Conservation (phyloP, 164 flowering plant genomes). For the Vitis amurensis region DNA sequence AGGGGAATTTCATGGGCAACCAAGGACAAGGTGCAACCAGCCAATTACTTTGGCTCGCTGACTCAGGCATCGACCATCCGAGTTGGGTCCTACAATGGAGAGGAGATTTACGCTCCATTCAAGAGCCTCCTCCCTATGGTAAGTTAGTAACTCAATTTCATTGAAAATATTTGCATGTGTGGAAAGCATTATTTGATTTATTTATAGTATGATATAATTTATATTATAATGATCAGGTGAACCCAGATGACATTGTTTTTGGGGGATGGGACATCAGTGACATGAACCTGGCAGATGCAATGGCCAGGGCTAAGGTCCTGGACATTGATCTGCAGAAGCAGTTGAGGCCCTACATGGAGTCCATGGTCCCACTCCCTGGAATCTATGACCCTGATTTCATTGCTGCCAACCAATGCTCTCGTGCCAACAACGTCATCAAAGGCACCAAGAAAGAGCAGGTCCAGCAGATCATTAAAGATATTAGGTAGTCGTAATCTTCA, state of each 20-base stretch:
- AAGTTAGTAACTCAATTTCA: background rate
- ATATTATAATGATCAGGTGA: conserved; percentile 51
- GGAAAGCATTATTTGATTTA: background rate
- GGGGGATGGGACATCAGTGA: conserved; percentile 99
- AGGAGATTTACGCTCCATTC: conserved; percentile 98
- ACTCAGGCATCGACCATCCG: conserved; percentile 93
- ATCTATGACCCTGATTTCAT: conserved; percentile 95
- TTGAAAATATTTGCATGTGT: background rate
- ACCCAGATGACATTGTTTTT: conserved; percentile 92
- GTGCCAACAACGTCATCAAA: conserved; percentile 86
- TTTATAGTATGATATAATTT: background rate
- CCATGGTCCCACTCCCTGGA: conserved; percentile 97
- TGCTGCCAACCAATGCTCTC: conserved; percentile 92
- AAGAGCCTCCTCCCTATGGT: conserved; percentile 99
- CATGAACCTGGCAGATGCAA: conserved; percentile 94
- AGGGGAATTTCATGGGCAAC: conserved; percentile 99
- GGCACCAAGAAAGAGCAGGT: conserved; percentile 95
- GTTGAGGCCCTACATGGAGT: conserved; percentile 96
- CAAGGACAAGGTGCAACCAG: conserved; percentile 93
- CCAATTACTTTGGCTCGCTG: conserved; percentile 95
- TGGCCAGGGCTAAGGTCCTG: conserved; percentile 92
- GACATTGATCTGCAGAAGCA: conserved; percentile 97
- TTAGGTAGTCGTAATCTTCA: too few relatives aligned
- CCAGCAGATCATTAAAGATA: conserved; percentile 77
- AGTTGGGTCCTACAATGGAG: conserved; percentile 96